Conservation (phyloP, 2,329 filamentous ascomycete species). For the Trichoderma sp. region DNA sequence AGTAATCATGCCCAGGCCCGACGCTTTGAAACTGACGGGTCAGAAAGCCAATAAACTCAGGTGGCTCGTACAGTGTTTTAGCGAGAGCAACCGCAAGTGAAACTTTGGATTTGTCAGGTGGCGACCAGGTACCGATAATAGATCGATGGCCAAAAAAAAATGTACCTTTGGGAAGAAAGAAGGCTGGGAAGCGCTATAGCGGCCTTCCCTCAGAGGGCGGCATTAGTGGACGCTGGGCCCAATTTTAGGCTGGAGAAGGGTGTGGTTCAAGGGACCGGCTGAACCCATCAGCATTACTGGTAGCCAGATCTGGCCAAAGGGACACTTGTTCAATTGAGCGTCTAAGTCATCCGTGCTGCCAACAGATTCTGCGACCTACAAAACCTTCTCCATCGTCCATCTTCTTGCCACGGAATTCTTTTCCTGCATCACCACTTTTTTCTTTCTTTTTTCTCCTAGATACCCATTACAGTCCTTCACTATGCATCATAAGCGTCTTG, state of each 20-base stretch:
- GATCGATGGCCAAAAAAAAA: not conserved
- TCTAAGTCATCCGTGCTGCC: conserved; percentile 26
- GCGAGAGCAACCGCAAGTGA: not conserved
- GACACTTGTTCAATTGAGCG: conserved; percentile 52
- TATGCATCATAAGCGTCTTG: conserved; percentile 57
- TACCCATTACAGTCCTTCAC: conserved; percentile 35
- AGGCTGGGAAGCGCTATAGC: conserved; percentile 12
- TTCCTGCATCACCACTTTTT: conserved; percentile 29
- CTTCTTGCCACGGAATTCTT: conserved; percentile 33
- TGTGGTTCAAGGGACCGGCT: conserved; percentile 21
- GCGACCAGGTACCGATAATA: not conserved
- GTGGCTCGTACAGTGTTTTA: not conserved
- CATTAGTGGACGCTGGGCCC: conserved; percentile 22
- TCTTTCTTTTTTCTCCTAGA: conserved; percentile 10
- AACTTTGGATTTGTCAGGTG: conserved; percentile 23
- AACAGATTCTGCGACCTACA: conserved; percentile 37
- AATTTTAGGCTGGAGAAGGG: conserved; percentile 21
- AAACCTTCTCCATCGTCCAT: conserved; percentile 41
- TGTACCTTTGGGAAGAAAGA: not conserved
- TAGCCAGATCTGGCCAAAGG: conserved; percentile 38
- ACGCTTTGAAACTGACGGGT: not conserved
- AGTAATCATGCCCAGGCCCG: conserved; percentile 12
- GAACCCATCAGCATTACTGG: conserved; percentile 1
- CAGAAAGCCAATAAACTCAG: not conserved
- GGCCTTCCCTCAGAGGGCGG: conserved; percentile 12